Conservation (phyloP, 2,329 filamentous ascomycete genomes). For the Alternaria arbusti region DNA sequence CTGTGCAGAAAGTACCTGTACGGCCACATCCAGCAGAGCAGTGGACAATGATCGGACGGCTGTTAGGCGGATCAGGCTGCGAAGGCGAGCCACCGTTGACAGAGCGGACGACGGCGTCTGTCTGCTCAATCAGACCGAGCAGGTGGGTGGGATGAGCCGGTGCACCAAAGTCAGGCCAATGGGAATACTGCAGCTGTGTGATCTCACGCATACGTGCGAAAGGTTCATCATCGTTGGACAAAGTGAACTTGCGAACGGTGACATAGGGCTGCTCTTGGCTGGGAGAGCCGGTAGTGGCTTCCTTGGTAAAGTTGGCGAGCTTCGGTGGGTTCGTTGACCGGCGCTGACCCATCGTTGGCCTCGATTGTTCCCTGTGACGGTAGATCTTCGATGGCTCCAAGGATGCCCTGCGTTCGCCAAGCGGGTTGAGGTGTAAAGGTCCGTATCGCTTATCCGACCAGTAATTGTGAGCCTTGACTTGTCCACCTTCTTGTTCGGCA, state of each 20-base stretch:
- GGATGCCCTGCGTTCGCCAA: constrained; percentile 83
- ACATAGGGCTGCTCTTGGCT: constrained; percentile 73
- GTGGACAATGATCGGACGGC: constrained; percentile 85
- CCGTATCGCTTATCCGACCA: constrained; percentile 85
- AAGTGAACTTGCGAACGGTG: constrained; percentile 83
- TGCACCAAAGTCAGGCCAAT: constrained; percentile 97
- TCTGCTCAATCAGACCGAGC: constrained; percentile 86
- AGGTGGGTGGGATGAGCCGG: constrained; percentile 88
- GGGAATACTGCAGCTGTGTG: constrained; percentile 90
- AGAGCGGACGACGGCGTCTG: constrained; percentile 71
- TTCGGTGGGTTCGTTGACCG: constrained; percentile 44
- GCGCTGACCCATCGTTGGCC: constrained; percentile 43
- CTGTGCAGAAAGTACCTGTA: constrained; percentile 95
- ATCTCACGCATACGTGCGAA: constrained; percentile 90
- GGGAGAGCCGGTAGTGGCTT: constrained; percentile 29
- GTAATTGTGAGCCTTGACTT: constrained; percentile 93
- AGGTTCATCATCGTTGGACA: constrained; percentile 77
- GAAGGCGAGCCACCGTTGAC: constrained; percentile 56
- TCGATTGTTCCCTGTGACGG: constrained; percentile 46
- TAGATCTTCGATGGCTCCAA: constrained; percentile 68
- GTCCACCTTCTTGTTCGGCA: constrained; percentile 89
- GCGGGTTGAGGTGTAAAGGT: constrained; percentile 71
- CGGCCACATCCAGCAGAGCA: constrained; percentile 96
- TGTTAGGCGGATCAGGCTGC: constrained; percentile 60
- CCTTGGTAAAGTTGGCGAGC: constrained; percentile 37